Percentiles rank a stretch among this genome's conserved stretches.
These are phyloP conservation scores for Penicillium soppii DNA, from an alignment of 495 filamentous ascomycete genomes.

Conservation along the genomic window DNA sequence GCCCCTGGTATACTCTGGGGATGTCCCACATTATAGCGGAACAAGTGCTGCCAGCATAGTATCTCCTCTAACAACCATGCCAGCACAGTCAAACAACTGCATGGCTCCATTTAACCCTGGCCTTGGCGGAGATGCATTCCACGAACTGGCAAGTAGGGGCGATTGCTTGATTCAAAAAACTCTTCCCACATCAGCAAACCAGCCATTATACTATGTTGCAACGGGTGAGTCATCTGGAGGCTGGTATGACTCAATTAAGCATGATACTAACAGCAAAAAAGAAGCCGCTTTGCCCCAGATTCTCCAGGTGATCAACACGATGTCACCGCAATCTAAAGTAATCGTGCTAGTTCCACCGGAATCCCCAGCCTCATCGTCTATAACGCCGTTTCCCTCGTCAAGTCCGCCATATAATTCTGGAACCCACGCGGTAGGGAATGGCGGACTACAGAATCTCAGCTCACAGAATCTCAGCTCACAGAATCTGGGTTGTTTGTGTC, in stretches of 20 bases:
- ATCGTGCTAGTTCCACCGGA: constrained; percentile 20
- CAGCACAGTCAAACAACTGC: background rate
- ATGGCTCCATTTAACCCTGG: background rate
- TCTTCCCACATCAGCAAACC: background rate
- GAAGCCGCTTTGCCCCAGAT: constrained; percentile 24
- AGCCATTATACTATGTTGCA: constrained; percentile 20
- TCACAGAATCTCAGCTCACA: background rate
- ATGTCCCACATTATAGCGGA: background rate
- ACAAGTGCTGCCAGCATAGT: background rate
- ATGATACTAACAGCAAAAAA: background rate
- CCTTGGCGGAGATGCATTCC: background rate
- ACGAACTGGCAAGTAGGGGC: background rate
- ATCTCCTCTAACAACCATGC: background rate
- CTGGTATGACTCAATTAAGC: background rate
- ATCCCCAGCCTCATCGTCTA: background rate
- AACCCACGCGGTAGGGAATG: background rate
- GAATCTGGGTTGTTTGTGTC: constrained; percentile 2
- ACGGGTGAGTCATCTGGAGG: constrained; percentile 10
- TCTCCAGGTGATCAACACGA: constrained; percentile 13
- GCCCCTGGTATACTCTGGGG: background rate
- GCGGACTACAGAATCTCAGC: too few species aligned
- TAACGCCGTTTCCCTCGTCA: background rate
- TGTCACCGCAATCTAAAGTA: constrained; percentile 17
- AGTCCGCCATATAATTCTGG: background rate
- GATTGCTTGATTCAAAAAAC: background rate